These are phyloP conservation scores for Neonectria hederae DNA, from an alignment of 2,329 filamentous ascomycete species.

Conservation along the genomic window DNA sequence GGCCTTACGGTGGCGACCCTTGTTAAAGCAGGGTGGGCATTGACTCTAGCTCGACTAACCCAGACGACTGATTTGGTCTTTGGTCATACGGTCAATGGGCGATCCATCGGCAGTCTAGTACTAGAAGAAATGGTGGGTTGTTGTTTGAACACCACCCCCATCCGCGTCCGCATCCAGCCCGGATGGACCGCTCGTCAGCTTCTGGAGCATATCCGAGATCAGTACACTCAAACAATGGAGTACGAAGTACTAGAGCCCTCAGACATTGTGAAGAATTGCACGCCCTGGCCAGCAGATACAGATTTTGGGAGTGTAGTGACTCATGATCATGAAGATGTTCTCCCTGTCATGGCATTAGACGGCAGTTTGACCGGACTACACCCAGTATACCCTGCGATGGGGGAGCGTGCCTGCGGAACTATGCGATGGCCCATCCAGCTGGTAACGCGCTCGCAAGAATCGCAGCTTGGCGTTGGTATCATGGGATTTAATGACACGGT, in stretches of 20 bases:
- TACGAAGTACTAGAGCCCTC: background rate
- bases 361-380: background rate
- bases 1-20: background rate
- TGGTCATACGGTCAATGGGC: background rate
- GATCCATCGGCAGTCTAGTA: background rate
- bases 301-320: background rate
- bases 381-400: background rate
- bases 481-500: background rate
- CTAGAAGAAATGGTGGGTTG: background rate
- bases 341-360: background rate
- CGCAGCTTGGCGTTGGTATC: background rate
- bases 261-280: background rate
- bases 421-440: background rate
- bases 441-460: background rate
- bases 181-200: background rate
- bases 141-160: background rate
- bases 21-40: background rate
- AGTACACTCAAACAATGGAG: background rate
- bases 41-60: background rate
- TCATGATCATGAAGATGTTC: background rate
- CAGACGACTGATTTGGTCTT: background rate
- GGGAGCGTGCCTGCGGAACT: background rate
- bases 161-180: background rate
- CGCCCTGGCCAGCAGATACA: background rate
- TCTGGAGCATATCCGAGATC: background rate